phyloP scores from a whole-genome alignment of 2,329 filamentous ascomycete genomes.

The Exophiala bonariae region DNA sequence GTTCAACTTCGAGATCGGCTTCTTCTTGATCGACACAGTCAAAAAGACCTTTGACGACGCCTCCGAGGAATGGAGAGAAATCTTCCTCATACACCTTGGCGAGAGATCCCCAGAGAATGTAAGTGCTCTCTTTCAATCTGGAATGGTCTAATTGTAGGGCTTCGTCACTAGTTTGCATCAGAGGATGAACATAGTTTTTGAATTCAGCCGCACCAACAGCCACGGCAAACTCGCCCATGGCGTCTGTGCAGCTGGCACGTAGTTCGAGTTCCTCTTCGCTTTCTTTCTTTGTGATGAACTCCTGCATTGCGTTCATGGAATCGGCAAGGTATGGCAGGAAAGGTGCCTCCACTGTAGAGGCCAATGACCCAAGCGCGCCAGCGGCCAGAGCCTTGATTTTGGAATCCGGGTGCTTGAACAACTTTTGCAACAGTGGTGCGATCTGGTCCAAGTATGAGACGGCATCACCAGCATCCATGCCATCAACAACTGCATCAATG shows the following conservation, averaged over 20 bases:
- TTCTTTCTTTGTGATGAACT: conserved; percentile 82
- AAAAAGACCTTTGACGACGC: conserved; percentile 61
- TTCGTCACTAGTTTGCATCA: conserved; percentile 92
- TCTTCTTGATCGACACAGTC: conserved; percentile 88
- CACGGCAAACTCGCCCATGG: conserved; percentile 87
- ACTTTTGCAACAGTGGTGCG: conserved; percentile 78
- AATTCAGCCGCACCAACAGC: conserved; percentile 85
- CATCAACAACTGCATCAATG: conserved; percentile 86
- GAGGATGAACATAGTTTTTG: conserved; percentile 83
- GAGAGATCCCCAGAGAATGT: conserved; percentile 93
- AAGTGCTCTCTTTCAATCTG: conserved; percentile 90
- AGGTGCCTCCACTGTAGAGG: conserved; percentile 74
- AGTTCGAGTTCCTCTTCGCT: conserved; percentile 87
- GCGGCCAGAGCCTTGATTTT: conserved; percentile 89
- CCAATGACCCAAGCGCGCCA: conserved; percentile 86
- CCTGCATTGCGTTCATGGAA: conserved; percentile 85
- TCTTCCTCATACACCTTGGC: conserved; percentile 86
- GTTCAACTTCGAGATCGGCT: conserved; percentile 72
- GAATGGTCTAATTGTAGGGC: conserved; percentile 85
- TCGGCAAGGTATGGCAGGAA: conserved; percentile 92
- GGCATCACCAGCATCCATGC: conserved; percentile 76
- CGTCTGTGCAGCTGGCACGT: conserved; percentile 84
- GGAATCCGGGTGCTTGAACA: conserved; percentile 80
- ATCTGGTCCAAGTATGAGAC: conserved; percentile 78
- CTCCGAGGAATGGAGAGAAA: conserved; percentile 48